Evolutionary conservation across 2,329 filamentous ascomycete genomes (phyloP).

Genomic region (Cercospora sp.): DNA sequence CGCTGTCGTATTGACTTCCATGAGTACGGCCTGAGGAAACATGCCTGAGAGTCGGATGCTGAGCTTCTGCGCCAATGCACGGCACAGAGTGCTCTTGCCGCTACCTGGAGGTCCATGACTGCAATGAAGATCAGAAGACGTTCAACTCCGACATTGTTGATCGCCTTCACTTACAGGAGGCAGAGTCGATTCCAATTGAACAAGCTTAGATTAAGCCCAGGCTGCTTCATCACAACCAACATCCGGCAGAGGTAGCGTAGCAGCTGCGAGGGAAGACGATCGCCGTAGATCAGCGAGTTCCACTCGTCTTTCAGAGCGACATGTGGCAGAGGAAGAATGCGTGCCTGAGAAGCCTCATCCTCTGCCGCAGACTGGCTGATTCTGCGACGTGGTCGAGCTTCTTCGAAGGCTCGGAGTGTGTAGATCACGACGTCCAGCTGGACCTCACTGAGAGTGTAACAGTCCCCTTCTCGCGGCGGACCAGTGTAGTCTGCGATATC

Average conservation of each 20-base stretch:
- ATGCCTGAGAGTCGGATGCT: conserved; percentile 46
- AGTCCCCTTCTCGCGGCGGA: conserved; percentile 22
- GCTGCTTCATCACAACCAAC: conserved; percentile 40
- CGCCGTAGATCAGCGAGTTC: conserved; percentile 50
- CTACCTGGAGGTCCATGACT: conserved; percentile 46
- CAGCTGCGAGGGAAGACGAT: conserved; percentile 44
- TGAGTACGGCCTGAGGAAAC: conserved; percentile 41
- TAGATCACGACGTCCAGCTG: conserved; percentile 48
- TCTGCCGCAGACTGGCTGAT: conserved; percentile 30
- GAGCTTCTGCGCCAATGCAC: conserved; percentile 54
- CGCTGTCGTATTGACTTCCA: conserved; percentile 49
- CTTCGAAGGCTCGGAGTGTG: conserved; percentile 37
- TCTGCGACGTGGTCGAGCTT: conserved; percentile 28
- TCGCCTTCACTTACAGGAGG: conserved; percentile 32
- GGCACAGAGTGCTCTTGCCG: conserved; percentile 48
- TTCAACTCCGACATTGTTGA: neutral
- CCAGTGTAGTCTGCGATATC: conserved; percentile 45
- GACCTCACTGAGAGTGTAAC: conserved; percentile 37
- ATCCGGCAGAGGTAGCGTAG: conserved; percentile 43
- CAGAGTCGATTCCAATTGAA: conserved; percentile 50
- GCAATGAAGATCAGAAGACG: neutral
- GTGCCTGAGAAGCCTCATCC: conserved; percentile 37
- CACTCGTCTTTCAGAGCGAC: conserved; percentile 45
- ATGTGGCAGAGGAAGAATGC: conserved; percentile 41
- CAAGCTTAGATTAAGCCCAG: conserved; percentile 40